These are phyloP conservation scores for Yamadazyma trypodendri DNA, from an alignment of 1,139 yeast genomes.

Conservation along the genomic window DNA sequence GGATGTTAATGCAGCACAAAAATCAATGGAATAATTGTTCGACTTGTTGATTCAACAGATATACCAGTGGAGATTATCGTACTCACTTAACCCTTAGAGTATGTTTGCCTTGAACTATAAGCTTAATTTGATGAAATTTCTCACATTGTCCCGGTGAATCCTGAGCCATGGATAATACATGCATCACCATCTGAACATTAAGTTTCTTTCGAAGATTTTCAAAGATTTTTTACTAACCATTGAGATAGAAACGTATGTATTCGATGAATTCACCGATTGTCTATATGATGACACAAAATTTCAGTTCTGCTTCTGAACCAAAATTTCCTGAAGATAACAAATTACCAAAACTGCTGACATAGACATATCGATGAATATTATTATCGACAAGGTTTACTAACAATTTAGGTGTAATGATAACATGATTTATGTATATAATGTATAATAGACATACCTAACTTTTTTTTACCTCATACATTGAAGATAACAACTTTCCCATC, in stretches of 20 bases:
- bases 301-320: conserved; percentile 94
- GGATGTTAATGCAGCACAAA: conserved; percentile 70
- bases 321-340: conserved; percentile 63
- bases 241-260: conserved; percentile 9
- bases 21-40: conserved; percentile 51
- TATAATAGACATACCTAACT: neutral
- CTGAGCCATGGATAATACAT: conserved; percentile 68
- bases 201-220: conserved; percentile 3
- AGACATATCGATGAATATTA: neutral
- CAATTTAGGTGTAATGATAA: neutral
- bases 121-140: conserved; percentile 36
- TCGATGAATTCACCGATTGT: conserved; percentile 1
- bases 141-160: conserved; percentile 62
- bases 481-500: conserved; percentile 88
- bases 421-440: conserved; percentile 1
- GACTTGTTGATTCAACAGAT: no score
- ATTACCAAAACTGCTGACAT: conserved; percentile 32
- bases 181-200: conserved; percentile 85
- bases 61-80: no score
- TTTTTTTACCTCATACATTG: conserved; percentile 17
- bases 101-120: conserved; percentile 9
- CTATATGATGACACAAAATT: conserved; percentile 57
- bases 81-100: conserved; percentile 14
- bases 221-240: conserved; percentile 9
- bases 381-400: conserved; percentile 2